Evolutionary conservation across 148 eudicot genomes (phyloP), one percentile per base, ranked within the genome.

Genomic region (Pouteria glomerata): DNA sequence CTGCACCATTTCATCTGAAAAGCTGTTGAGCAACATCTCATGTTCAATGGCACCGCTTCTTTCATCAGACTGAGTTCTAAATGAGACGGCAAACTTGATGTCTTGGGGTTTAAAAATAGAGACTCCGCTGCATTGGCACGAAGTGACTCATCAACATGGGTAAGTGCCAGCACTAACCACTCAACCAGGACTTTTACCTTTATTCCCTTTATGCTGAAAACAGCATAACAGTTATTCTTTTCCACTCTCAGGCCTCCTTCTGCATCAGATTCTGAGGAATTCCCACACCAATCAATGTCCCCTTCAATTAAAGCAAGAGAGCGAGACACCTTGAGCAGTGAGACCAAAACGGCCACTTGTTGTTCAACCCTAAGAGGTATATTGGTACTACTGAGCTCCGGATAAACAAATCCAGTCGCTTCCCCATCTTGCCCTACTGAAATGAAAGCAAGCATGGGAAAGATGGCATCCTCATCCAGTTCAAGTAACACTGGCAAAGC

Each of bases 1-100:
- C 96, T 91, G 63, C 81, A 84, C 93, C 97, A 95, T 77, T 95
- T 95, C 99, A 95, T 95, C 75, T 88, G 96, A 73, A 95, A 95
- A 75, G 94, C 97, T 63, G 96, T 95, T 60, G 99, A 91, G 82
- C 86, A 82, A 79, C 97, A 91, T 79, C 99, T 88, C 97, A 95
- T 91, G 66, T 95, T 95, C 82, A 95, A 75, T 4, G 97, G 99
- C 57, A 95, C 86, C 47, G 99, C 83, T 65, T 77, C 75, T 77
- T 85, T 91, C 93, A 95, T 77, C 80, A 95, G 75, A 70, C 82
- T 87, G 57, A 95, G 93, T 77, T 95, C 99, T 73, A 95, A 85
- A 72, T 79, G 33, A 12, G 99, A 95, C 29, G 99, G 99, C 64
- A 95, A 76, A 78, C 96, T 95, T 52, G 97, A 81, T 33, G 97